Base-by-base conservation (phyloP, 192 early-diverging fungal species). In the Backusella sp. region DNA sequence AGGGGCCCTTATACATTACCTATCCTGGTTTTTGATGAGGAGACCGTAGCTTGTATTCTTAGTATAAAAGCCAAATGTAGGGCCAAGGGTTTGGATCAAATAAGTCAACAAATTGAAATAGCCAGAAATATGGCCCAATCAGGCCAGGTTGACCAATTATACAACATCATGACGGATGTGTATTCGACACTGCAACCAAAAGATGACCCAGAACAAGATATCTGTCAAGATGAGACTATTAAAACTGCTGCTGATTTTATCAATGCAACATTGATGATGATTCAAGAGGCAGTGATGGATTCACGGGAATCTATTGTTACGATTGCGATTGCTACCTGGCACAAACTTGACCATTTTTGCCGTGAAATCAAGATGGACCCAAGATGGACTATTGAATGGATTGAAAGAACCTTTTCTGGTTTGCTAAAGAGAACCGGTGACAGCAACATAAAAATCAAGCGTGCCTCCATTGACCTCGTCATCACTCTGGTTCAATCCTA, bases 221-320 rank as follows among this genome's bases (percentile, higher is more conserved):
- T 49, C 12, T 21, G 14, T 9, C 21, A 44, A 7, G 70, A 71
- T 30, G 26, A 39, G 3, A 49, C 42, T 0, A 17, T 44, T 30
- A 23, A 28, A 71, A 23, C 26, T 7, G 39, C 42, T 6, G 35
- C 52, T 35, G 52, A 59, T 30, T 77, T 77, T 17, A 39, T 77
- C 4, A 77, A 69, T 59, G 76, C 69, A 9, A 39, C 49, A 30
- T 15, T 77, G 5, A 70, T 77, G 76, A 68, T 77, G 66, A 65
- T 77, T 14, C 76, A 77, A 66, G 76, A 77, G 42, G 76, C 70
- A 5, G 69, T 77, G 12, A 77, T 77, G 76, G 76, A 77, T 42
- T 77, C 76, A 39, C 30, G 76, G 23, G 76, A 77, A 72, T 7
- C 53, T 1, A 68, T 77, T 32, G 76, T 77, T 56, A 56, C 52